These are phyloP conservation scores for Alternaria burnsii DNA, from an alignment of 2,329 filamentous ascomycete genomes.

Conservation along the genomic window DNA sequence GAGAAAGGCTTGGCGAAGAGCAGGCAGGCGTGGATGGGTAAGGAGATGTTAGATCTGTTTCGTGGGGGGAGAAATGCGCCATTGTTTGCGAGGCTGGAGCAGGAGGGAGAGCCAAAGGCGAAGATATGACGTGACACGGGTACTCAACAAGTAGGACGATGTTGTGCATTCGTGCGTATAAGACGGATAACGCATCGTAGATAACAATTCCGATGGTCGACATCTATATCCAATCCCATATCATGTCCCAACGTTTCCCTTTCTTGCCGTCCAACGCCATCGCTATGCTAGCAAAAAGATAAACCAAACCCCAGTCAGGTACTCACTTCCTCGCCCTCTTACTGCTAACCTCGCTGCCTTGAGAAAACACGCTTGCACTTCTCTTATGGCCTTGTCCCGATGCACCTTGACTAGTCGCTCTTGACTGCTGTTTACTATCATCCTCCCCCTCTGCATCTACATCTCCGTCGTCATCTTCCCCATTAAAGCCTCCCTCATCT, in stretches of 20 bases:
- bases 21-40: conserved; percentile 59
- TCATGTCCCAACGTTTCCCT: neutral
- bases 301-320: neutral
- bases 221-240: neutral
- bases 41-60: conserved; percentile 61
- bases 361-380: conserved; percentile 82
- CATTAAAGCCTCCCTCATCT: conserved; percentile 22
- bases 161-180: conserved; percentile 4
- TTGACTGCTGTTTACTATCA: conserved; percentile 40
- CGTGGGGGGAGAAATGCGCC: conserved; percentile 53
- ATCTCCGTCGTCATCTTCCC: conserved; percentile 44
- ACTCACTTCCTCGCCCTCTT: conserved; percentile 47
- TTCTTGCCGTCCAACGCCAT: conserved; percentile 17
- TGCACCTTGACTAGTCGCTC: conserved; percentile 36
- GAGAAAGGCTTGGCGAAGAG: conserved; percentile 58
- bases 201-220: neutral
- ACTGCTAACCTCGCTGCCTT: conserved; percentile 46
- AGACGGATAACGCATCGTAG: neutral
- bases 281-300: conserved; percentile 24
- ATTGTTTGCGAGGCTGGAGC: conserved; percentile 41
- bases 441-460: conserved; percentile 47
- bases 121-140: conserved; percentile 26
- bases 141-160: neutral
- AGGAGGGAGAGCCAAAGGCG: conserved; percentile 21
- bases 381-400: conserved; percentile 67